Percentiles rank a stretch among this genome's conserved stretches.
Conservation (phyloP, 768 basidiomycete genomes). For the Gyrodon lividus region DNA sequence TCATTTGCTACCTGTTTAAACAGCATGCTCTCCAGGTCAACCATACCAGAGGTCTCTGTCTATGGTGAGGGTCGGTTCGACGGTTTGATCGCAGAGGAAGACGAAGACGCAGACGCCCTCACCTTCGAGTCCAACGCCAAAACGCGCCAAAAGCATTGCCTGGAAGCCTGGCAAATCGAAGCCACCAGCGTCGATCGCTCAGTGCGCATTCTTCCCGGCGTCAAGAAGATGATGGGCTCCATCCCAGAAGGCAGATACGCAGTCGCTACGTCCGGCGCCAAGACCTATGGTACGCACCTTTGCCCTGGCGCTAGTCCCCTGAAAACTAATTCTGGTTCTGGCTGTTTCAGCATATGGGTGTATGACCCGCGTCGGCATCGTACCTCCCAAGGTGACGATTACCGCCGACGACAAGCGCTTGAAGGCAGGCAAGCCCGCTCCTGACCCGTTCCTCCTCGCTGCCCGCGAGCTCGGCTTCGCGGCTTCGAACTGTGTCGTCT, state of each 20-base stretch:
- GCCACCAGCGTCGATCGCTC: constrained; percentile 56
- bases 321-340: neutral
- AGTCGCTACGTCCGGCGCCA: constrained; percentile 73
- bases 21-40: constrained; percentile 38
- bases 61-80: constrained; percentile 25
- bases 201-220: constrained; percentile 73
- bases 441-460: constrained; percentile 64
- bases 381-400: constrained; percentile 65
- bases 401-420: constrained; percentile 76
- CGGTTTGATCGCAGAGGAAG: constrained; percentile 33
- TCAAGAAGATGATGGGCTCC: constrained; percentile 60
- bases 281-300: constrained; percentile 54
- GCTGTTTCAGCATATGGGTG: constrained; percentile 56
- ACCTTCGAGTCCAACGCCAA: constrained; percentile 25
- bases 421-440: constrained; percentile 62
- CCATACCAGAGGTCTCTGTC: constrained; percentile 31
- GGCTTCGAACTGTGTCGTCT: constrained; percentile 65
- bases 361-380: constrained; percentile 68
- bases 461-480: constrained; percentile 56
- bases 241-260: constrained; percentile 67
- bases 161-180: constrained; percentile 56
- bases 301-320: constrained; percentile 1
- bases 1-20: constrained; percentile 45
- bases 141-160: constrained; percentile 30
- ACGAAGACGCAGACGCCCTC: constrained; percentile 35